Evolutionary conservation across 495 filamentous ascomycete genomes (phyloP).

Genomic region (Xylaria longipes): DNA sequence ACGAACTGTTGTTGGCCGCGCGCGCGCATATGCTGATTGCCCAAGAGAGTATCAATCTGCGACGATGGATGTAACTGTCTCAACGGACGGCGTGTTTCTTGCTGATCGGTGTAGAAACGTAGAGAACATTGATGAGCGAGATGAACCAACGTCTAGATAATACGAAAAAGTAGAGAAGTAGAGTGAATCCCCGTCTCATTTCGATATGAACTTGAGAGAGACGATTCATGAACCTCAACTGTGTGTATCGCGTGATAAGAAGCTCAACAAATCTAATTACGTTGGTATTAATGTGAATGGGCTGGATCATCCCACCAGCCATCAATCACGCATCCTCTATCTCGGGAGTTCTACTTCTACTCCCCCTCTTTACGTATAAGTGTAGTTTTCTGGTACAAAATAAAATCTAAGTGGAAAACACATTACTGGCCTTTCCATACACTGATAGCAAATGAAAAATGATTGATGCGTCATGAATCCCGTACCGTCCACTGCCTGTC

Average conservation of each 20-base stretch:
- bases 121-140: background rate
- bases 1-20: background rate
- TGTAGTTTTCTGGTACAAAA: background rate
- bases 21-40: background rate
- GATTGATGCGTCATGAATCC: slow-evolving; percentile 4
- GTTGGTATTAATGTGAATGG: background rate
- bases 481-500: background rate
- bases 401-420: background rate
- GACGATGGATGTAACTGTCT: background rate
- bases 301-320: background rate
- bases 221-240: background rate
- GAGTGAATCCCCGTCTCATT: no score
- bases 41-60: background rate
- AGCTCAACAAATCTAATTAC: background rate
- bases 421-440: background rate
- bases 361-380: background rate
- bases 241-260: background rate
- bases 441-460: background rate
- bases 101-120: background rate
- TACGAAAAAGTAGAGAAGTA: no score
- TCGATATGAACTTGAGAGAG: no score
- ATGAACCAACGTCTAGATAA: no score
- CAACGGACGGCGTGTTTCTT: background rate
- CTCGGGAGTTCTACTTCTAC: background rate
- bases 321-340: background rate